Evolutionary conservation across 2,329 filamentous ascomycete genomes (phyloP), one percentile per base, ranked within the genome.

Genomic region (Clonostachys rosea): DNA sequence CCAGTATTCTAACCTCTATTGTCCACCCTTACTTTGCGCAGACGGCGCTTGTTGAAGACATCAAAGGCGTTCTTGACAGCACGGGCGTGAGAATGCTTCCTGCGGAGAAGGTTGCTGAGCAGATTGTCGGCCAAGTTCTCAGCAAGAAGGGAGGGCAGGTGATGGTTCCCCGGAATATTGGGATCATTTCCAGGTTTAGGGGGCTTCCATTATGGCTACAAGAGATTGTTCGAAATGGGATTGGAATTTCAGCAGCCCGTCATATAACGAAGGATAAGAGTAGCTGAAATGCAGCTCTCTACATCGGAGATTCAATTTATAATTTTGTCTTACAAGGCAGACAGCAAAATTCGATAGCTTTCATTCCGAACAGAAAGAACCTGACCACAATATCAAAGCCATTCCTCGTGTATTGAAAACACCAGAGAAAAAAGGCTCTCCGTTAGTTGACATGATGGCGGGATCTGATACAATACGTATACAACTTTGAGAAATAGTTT

Each of bases 1-100:
- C 75, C 0, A 73, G 72, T 42, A 78, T 89, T 12, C 67, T 84
- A 43, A 87, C 84, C 1, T 75, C 87, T 5, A 58, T 85, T 8
- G 74, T 87, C 45, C 81, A 79, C 49, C 84, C 81, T 62, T 64
- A 69, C 46, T 79, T 74, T 60, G 73, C 78, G 20, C 62, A 64
- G 39, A 80, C 77, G 0, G 68, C 71, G 1, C 67, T 79, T 47
- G 47, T 64, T 2, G 47, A 68, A 63, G 57, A 63, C 34, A 59
- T 62, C 49, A 52, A 51, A 2, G 56, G 57, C 18, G 53, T 51
- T 7, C 48, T 66, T 3, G 54, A 66, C 49, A 42, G 47, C n/a
- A 47, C 54, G 1, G 62, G 65, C 3, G 57, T 64, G 3, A 47
- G 52, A 3, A 50, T 69, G 41, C 49, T 70, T 34, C 61, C 54